Evolutionary conservation across 192 early-diverging fungal species (phyloP).

Genomic region (Coemansia sp.): DNA sequence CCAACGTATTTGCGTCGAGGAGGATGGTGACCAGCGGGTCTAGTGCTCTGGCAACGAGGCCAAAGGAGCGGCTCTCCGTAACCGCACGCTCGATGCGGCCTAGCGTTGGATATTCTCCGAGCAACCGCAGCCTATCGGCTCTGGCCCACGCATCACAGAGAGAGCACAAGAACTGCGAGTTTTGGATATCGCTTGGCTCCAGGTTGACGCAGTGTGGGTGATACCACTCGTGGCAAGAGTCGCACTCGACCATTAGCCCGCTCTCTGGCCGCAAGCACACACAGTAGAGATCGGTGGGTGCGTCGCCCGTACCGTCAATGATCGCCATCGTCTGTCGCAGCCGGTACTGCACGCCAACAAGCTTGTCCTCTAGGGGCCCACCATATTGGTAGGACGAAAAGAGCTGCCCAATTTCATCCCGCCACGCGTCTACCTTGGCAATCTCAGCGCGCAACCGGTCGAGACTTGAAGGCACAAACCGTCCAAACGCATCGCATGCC

Average conservation of each 20-base stretch:
- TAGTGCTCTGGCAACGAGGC: conserved; percentile 49
- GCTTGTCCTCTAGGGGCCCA: background rate
- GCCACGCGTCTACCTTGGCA: conserved; percentile 20
- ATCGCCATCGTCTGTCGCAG: conserved; percentile 18
- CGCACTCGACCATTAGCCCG: conserved; percentile 69
- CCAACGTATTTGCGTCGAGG: conserved; percentile 31
- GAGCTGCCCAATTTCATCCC: conserved; percentile 5
- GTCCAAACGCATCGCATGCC: conserved; percentile 20
- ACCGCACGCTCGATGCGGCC: conserved; percentile 42
- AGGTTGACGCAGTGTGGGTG: conserved; percentile 60
- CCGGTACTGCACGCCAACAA: conserved; percentile 14
- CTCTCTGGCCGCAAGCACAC: conserved; percentile 60
- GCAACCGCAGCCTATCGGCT: conserved; percentile 7
- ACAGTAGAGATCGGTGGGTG: conserved; percentile 49
- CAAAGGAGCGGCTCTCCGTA: conserved; percentile 40
- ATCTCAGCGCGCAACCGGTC: conserved; percentile 11
- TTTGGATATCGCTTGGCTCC: conserved; percentile 41
- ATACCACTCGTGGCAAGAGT: conserved; percentile 64
- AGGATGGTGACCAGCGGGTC: conserved; percentile 52
- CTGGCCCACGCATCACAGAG: conserved; percentile 47
- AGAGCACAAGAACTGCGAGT: conserved; percentile 57
- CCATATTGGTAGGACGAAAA: conserved; percentile 6
- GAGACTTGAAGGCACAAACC: conserved; percentile 26
- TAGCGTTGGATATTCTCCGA: conserved; percentile 25
- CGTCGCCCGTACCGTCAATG: background rate